phyloP scores from a whole-genome alignment of 2,329 filamentous ascomycete genomes.

The Shiraia bambusicola region DNA sequence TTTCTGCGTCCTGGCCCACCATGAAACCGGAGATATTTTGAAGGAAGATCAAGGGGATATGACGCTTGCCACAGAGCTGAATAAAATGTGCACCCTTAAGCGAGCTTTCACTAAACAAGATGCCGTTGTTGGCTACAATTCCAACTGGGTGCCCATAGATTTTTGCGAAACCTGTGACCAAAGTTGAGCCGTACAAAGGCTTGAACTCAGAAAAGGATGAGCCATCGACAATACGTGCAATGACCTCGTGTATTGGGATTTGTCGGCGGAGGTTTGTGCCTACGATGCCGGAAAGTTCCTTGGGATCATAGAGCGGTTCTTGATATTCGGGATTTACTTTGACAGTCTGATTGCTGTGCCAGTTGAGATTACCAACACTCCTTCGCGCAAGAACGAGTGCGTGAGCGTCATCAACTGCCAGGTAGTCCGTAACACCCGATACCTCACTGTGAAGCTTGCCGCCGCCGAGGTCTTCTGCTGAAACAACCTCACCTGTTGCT shows the following conservation, averaged over 20 bases:
- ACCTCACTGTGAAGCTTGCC: slow-evolving; percentile 87
- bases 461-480: slow-evolving; percentile 86
- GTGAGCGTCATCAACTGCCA: slow-evolving; percentile 92
- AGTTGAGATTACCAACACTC: slow-evolving; percentile 87
- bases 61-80: slow-evolving; percentile 86
- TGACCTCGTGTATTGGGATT: slow-evolving; percentile 84
- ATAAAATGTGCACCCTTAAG: slow-evolving; percentile 97
- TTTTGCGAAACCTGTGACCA: slow-evolving; percentile 84
- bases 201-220: slow-evolving; percentile 94
- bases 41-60: slow-evolving; percentile 86
- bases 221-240: slow-evolving; percentile 88
- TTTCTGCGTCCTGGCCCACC: slow-evolving; percentile 90
- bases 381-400: slow-evolving; percentile 82
- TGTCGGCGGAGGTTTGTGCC: slow-evolving; percentile 86
- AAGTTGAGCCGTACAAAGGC: slow-evolving; percentile 80
- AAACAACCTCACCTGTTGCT: slow-evolving; percentile 89
- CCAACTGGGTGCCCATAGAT: slow-evolving; percentile 91
- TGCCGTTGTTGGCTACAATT: slow-evolving; percentile 94
- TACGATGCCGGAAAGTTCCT: slow-evolving; percentile 84
- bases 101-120: slow-evolving; percentile 84
- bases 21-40: slow-evolving; percentile 99
- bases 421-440: slow-evolving; percentile 91
- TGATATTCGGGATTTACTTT: slow-evolving; percentile 52
- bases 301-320: slow-evolving; percentile 77
- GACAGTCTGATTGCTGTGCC: slow-evolving; percentile 57